Base-by-base conservation (phyloP, 139 green algal species). In the Closterium sp. region DNA sequence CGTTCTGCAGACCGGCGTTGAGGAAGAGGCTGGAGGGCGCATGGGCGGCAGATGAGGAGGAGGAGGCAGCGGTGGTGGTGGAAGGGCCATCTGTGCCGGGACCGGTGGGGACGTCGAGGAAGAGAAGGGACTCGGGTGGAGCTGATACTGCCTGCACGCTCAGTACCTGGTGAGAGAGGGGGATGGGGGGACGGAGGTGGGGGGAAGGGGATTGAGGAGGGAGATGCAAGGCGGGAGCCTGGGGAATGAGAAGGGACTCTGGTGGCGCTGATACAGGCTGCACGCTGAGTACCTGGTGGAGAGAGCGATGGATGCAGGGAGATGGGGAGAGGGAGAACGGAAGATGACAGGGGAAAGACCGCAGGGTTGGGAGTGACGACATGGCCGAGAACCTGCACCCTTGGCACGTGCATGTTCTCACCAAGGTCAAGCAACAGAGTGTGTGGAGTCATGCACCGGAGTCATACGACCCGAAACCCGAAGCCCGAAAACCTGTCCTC, bases 1-100 rank as follows among this genome's bases (percentile, higher is more conserved):
- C 98, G 92, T 98, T 99, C 32, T 95, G 89, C 43, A 99, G 95
- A 9, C 97, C 98, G n/a, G 97, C 95, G 89, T 98, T 97, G 83
- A 99, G 94, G 95, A 98, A 99, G 10, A 99, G 93, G 31, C 88
- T 92, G 31, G 94, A 93, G 34, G 95, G 95, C 3, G 87, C 88
- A 25, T 91, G 93, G 25, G 32, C 88, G 34, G 95, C 92, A 76
- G 55, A 16, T 28, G 55, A 1, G 55, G 55, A 76, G 55, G 55
- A 76, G 55, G 55, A 76, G 55, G 43, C 5, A 16, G 55, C 55
- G 5, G 55, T 19, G 55, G 55, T 76, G 30, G 83, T 85, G 35
- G 34, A 36, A 34, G 36, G 92, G 7, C 64, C 91, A 32, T 94
- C 89, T 23, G 88, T 93, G 76, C 93, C 96, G n/a, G 43, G 30